Evolutionary conservation across 2,329 filamentous ascomycete species (phyloP).

Genomic region (Sclerotinia borealis): DNA sequence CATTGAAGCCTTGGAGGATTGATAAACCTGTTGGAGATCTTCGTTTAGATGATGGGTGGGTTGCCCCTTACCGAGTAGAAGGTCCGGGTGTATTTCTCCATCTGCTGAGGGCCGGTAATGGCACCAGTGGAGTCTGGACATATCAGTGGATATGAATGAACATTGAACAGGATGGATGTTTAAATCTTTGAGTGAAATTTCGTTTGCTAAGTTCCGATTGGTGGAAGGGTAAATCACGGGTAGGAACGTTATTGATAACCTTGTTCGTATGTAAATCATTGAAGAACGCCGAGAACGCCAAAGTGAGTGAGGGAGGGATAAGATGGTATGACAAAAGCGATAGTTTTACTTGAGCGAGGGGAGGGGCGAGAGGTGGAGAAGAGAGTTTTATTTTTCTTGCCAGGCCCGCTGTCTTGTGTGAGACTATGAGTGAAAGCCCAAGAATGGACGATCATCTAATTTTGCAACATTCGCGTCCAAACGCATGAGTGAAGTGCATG

Average conservation of each 20-base stretch:
- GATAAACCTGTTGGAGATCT: neutral
- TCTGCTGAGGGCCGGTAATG: neutral
- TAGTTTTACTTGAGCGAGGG: neutral
- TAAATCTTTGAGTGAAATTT: neutral
- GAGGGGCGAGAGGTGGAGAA: neutral
- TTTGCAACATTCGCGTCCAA: neutral
- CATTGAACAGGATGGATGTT: neutral
- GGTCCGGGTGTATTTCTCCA: neutral
- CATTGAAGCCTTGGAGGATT: too few species aligned
- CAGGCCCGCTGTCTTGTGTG: neutral
- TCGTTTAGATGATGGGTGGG: neutral
- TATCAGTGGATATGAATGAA: neutral
- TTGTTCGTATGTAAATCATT: neutral
- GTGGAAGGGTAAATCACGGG: neutral
- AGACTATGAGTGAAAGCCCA: neutral
- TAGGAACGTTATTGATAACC: neutral
- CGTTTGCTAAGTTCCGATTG: neutral
- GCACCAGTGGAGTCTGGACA: neutral
- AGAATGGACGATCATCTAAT: neutral
- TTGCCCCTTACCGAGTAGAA: neutral
- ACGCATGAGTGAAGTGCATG: neutral
- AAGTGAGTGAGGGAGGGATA: neutral
- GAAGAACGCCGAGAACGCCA: neutral
- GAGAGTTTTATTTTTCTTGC: neutral
- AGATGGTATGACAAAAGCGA: neutral